Evolutionary conservation across 495 filamentous ascomycete genomes (phyloP).

Genomic region (Apiosordaria backusii): DNA sequence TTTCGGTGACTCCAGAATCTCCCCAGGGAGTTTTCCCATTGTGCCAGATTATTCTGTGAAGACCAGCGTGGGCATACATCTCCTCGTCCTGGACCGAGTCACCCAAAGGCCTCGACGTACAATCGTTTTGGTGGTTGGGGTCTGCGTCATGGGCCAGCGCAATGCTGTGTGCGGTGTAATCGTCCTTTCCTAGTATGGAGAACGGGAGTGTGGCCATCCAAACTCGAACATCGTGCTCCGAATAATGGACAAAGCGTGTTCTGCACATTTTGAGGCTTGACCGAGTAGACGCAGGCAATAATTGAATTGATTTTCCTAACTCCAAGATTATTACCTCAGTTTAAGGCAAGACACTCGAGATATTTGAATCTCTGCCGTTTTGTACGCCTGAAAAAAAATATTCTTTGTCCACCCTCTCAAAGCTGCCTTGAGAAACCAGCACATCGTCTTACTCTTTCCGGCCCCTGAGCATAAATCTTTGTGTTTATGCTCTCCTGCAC

Average conservation of each 20-base stretch:
- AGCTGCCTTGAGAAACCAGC: background rate
- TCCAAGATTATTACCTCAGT: too few species aligned
- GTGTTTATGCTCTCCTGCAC: background rate
- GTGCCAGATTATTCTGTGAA: too few species aligned
- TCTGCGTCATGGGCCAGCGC: background rate
- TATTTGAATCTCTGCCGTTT: background rate
- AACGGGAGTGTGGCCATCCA: background rate
- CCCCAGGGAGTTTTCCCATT: background rate
- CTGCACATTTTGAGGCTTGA: background rate
- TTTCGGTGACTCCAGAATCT: too few species aligned
- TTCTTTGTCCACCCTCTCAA: background rate
- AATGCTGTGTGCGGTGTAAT: background rate
- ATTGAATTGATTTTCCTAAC: background rate
- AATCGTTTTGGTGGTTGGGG: too few species aligned
- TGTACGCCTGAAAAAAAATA: background rate
- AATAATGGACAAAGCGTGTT: background rate
- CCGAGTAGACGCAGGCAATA: background rate
- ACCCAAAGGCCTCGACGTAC: too few species aligned
- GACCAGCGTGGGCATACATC: too few species aligned
- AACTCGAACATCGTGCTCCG: background rate
- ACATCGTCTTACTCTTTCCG: background rate
- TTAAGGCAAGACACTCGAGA: background rate
- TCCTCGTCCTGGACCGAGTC: too few species aligned
- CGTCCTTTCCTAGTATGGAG: background rate
- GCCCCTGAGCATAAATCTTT: background rate